A percentile compares a stretch with the other conserved stretches of the same genome.
Conservation (phyloP, 345 rosid species). For the thale cress (Arabidopsis thaliana) region TAIR10.1 NC_003075.7:13240001-13240500, state of each 20-base stretch:
- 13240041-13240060: background rate
- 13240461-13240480: conserved; percentile 49
- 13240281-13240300: background rate
- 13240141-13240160: conserved; percentile 22
- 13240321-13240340: background rate
- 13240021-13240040: background rate
- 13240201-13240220: conserved; percentile 32
- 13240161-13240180: conserved; percentile 25
- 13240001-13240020: background rate
- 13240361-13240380: background rate
- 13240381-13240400: background rate
- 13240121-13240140: background rate
- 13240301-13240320: conserved; percentile 36
- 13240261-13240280: conserved; percentile 23
- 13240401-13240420: conserved; percentile 40
- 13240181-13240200: conserved; percentile 2
- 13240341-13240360: background rate
- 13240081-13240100: background rate
- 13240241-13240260: conserved; percentile 19
- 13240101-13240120: background rate
- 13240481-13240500: conserved; percentile 47
- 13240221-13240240: conserved; percentile 35
- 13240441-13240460: conserved; percentile 47
- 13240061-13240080: background rate
- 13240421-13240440: conserved; percentile 45